Percentiles rank a stretch among this genome's conserved stretches.
Evolutionary conservation across 129 eudicot species (phyloP).

Genomic region (Flaveria bidentis): DNA sequence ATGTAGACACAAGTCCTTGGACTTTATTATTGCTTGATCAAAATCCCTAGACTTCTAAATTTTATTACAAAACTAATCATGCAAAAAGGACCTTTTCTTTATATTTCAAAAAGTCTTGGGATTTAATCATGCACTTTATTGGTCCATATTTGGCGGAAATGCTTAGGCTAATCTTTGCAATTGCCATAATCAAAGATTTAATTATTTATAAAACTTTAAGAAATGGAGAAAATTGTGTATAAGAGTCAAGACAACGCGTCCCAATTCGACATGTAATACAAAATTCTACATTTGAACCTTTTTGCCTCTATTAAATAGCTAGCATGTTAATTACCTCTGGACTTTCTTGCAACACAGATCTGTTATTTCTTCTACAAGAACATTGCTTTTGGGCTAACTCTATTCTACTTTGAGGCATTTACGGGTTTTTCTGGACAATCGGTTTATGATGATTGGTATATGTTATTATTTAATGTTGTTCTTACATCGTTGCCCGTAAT

Average conservation of each 20-base stretch:
- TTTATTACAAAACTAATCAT: background rate
- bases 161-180: background rate
- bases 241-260: background rate
- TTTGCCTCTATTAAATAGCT: background rate
- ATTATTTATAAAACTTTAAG: background rate
- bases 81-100: background rate
- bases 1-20: background rate
- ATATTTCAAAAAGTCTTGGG: background rate
- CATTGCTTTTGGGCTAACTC: slow-evolving; percentile 54
- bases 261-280: background rate
- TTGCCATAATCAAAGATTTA: background rate
- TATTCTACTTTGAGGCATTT: slow-evolving; percentile 22
- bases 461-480: slow-evolving; percentile 27
- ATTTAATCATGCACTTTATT: background rate
- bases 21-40: background rate
- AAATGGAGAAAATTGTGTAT: background rate
- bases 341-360: slow-evolving; percentile 48
- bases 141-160: background rate
- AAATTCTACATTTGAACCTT: background rate
- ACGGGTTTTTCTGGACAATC: slow-evolving; percentile 21
- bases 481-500: slow-evolving; percentile 94
- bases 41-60: background rate
- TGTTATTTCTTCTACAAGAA: slow-evolving; percentile 98
- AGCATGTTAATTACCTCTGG: slow-evolving; percentile 6
- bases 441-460: slow-evolving; percentile 19